These are phyloP conservation scores for Fusarium pseudograminearum DNA, from an alignment of 2,329 filamentous ascomycete species.

Conservation along the genomic window DNA sequence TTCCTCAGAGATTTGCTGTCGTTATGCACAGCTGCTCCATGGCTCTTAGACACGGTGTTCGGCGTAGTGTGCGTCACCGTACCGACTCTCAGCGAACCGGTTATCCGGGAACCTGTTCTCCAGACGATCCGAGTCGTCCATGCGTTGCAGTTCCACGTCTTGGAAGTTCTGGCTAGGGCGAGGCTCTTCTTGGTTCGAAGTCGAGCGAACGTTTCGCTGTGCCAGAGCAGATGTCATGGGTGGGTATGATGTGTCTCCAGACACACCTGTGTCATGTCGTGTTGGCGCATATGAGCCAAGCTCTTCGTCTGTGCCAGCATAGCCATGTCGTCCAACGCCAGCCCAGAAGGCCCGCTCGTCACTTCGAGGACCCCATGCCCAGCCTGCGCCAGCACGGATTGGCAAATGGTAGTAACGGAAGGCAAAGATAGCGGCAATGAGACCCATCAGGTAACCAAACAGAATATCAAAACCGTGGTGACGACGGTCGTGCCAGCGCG, in stretches of 20 bases:
- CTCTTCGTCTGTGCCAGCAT: constrained; percentile 59
- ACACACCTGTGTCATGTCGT: constrained; percentile 43
- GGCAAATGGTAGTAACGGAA: constrained; percentile 91
- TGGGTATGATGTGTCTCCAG: constrained; percentile 47
- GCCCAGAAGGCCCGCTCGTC: constrained; percentile 81
- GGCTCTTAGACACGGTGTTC: constrained; percentile 13
- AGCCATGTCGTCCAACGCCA: constrained; percentile 73
- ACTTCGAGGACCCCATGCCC: constrained; percentile 87
- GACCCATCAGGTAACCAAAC: constrained; percentile 84
- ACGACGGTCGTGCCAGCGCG: constrained; percentile 87
- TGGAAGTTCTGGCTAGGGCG: constrained; percentile 45
- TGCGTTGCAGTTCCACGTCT: constrained; percentile 51
- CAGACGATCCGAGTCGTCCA: constrained; percentile 32
- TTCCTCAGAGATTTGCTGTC: background rate
- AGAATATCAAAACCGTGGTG: constrained; percentile 95
- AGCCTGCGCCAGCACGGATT: constrained; percentile 79
- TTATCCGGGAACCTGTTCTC: constrained; percentile 32
- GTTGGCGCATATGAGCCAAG: constrained; percentile 20
- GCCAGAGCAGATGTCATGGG: constrained; percentile 40
- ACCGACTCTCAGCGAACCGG: constrained; percentile 16
- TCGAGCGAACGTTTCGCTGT: constrained; percentile 38
- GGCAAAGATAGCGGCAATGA: constrained; percentile 75
- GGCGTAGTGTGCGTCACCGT: constrained; percentile 18
- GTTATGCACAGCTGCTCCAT: background rate
- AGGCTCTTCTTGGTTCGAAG: constrained; percentile 18